A percentile compares a stretch with the other conserved stretches of the same genome.
Evolutionary conservation across 2,329 filamentous ascomycete genomes (phyloP).

Genomic region (Cladosporium sphaerospermum): DNA sequence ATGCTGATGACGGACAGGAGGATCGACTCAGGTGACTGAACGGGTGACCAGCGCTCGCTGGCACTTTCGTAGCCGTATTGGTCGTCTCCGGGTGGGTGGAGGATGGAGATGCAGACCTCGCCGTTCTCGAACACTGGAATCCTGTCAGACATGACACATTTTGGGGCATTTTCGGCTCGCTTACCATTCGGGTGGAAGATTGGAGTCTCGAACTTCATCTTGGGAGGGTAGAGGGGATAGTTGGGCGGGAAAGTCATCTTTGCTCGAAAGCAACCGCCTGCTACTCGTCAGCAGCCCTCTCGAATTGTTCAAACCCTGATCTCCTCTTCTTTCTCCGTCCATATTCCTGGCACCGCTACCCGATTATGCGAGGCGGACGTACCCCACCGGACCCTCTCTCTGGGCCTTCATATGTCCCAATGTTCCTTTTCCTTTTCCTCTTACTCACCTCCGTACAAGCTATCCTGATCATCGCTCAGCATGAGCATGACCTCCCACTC

Average conservation of each 20-base stretch:
- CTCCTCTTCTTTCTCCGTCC: too few relatives aligned
- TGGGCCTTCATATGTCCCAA: background rate
- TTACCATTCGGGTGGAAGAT: slow-evolving; percentile 88
- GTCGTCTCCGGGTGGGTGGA: slow-evolving; percentile 92
- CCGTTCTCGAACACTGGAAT: slow-evolving; percentile 69
- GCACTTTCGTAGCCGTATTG: slow-evolving; percentile 89
- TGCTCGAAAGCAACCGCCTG: slow-evolving; percentile 89
- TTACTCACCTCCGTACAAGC: slow-evolving; percentile 77
- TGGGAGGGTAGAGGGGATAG: slow-evolving; percentile 84
- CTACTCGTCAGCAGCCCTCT: background rate
- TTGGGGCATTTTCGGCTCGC: slow-evolving; percentile 14
- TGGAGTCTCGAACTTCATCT: slow-evolving; percentile 76
- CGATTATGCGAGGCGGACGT: background rate
- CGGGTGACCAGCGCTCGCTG: slow-evolving; percentile 86
- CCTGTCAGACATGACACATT: background rate
- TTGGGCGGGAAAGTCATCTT: slow-evolving; percentile 73
- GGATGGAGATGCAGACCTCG: slow-evolving; percentile 91
- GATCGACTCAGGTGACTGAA: slow-evolving; percentile 93
- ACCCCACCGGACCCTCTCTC: background rate
- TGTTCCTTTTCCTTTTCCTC: background rate
- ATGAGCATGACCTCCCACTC: slow-evolving; percentile 99
- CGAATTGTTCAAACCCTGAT: background rate
- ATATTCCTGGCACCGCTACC: background rate
- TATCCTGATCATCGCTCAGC: slow-evolving; percentile 73
- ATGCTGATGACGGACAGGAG: slow-evolving; percentile 87